Conservation (phyloP, 2,329 filamentous ascomycete genomes). For the Nothophaeocryptopus gaeumannii region DNA sequence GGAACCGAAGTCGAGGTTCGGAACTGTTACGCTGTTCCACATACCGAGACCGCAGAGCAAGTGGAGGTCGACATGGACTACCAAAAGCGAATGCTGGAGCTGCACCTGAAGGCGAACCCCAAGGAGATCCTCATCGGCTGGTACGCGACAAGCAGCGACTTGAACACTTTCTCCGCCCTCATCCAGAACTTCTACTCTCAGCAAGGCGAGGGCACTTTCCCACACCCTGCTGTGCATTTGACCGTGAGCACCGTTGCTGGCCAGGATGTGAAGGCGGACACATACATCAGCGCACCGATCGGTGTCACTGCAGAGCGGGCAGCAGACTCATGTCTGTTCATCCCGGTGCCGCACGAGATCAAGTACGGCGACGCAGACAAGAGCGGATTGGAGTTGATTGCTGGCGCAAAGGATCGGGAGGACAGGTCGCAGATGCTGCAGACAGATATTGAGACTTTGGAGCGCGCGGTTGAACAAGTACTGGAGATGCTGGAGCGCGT, state of each 20-base stretch:
- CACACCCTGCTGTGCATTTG: constrained; percentile 94
- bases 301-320: constrained; percentile 93
- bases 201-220: constrained; percentile 94
- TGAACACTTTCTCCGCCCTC: constrained; percentile 97
- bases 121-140: constrained; percentile 93
- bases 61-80: constrained; percentile 99
- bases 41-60: constrained; percentile 97
- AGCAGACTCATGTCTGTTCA: constrained; percentile 94
- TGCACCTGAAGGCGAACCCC: constrained; percentile 90
- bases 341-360: constrained; percentile 93
- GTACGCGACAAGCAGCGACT: constrained; percentile 95
- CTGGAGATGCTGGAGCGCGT: constrained; percentile 87
- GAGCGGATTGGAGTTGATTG: constrained; percentile 77
- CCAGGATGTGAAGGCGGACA: constrained; percentile 81
- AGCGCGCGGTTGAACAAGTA: constrained; percentile 82
- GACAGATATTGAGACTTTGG: constrained; percentile 85
- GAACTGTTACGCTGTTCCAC: constrained; percentile 94
- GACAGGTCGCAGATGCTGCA: constrained; percentile 69
- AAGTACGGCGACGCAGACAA: constrained; percentile 79
- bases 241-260: constrained; percentile 89
- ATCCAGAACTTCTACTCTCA: constrained; percentile 99
- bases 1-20: constrained; percentile 94
- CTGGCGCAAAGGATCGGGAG: constrained; percentile 76
- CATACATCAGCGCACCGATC: constrained; percentile 93
- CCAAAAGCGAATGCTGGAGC: constrained; percentile 96